Evolutionary conservation across 2,329 filamentous ascomycete species (phyloP), one percentile per base, ranked within the genome.

Genomic region (Metarhizium humberi): DNA sequence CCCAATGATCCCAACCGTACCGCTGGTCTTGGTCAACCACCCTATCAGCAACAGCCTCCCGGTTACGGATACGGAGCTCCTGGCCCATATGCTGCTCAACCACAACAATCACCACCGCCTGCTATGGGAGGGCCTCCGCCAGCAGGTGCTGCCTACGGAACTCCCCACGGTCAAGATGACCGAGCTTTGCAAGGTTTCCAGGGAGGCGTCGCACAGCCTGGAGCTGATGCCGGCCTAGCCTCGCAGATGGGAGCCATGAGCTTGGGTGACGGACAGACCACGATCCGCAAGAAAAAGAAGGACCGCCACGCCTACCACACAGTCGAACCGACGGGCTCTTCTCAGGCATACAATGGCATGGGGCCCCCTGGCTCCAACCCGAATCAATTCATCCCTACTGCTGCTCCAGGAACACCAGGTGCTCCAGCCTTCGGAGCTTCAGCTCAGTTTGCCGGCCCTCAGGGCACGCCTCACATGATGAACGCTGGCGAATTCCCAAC

Each of bases 231-330:
- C 55, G 76, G 75, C 16, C 69, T 90, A 57, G 79, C 84, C 50
- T 79, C 84, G 55, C 90, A 95, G 70, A 87, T 95, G 86, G 85
- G 86, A 46, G 84, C 84, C 57, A 82, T 95, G 80, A 85, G 79
- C 45, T 75, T 95, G 61, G 83, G 79, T 38, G 66, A 68, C 38
- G 70, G 77, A 49, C 74, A 76, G 40, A 69, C 80, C 51, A 75
- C 75, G 2, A 73, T 72, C 56, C 79, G 84, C 68, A 87, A 78
- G 71, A 90, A 92, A 78, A 97, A 96, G 83, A 96, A 96, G 79
- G 88, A 96, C 69, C 84, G 90, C 57, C 92, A 97, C 73, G 92
- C 92, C 60, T 88, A 95, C 71, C 92, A 97, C 70, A 86, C 84
- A 43, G 82, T 97, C 53, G 90, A 92, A 60, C 83, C 88, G 25